These are phyloP conservation scores for Colletotrichum filicis DNA, from an alignment of 2,329 filamentous ascomycete species.

Conservation along the genomic window DNA sequence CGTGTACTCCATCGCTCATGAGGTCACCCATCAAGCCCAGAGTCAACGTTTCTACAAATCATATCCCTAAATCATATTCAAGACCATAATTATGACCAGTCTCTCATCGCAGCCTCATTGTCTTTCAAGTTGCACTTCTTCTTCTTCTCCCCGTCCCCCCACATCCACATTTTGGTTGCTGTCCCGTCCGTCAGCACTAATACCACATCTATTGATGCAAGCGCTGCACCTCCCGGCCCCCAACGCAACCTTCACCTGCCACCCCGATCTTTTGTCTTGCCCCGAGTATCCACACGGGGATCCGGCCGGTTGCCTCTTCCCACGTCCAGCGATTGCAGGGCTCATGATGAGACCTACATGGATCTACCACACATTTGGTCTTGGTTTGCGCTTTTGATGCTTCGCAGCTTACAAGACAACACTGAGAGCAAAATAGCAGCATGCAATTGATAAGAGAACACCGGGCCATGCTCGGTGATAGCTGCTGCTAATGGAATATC, in stretches of 20 bases:
- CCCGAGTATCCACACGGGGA: background rate
- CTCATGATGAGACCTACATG: too few relatives aligned
- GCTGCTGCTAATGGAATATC: constrained; percentile 12
- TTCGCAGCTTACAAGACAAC: background rate
- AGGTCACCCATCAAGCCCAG: too few relatives aligned
- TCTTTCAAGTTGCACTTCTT: too few relatives aligned
- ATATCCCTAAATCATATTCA: too few relatives aligned
- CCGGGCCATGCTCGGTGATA: background rate
- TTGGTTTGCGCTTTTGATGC: background rate
- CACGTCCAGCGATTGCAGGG: background rate
- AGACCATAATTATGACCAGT: too few relatives aligned
- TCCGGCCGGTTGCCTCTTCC: constrained; percentile 1
- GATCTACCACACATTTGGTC: too few relatives aligned
- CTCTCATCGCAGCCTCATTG: too few relatives aligned
- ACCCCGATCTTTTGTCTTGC: background rate
- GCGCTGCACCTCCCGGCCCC: background rate
- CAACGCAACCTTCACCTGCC: background rate
- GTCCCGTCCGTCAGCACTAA: background rate
- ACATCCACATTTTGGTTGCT: too few relatives aligned
- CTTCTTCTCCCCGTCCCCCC: too few relatives aligned
- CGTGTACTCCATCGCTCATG: too few relatives aligned
- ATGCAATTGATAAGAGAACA: background rate
- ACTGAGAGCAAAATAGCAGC: background rate
- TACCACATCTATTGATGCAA: background rate
- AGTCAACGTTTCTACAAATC: too few relatives aligned